Evolutionary conservation across 306 rosid species (phyloP).

Genomic region (Hylodesmum podocarpum): DNA sequence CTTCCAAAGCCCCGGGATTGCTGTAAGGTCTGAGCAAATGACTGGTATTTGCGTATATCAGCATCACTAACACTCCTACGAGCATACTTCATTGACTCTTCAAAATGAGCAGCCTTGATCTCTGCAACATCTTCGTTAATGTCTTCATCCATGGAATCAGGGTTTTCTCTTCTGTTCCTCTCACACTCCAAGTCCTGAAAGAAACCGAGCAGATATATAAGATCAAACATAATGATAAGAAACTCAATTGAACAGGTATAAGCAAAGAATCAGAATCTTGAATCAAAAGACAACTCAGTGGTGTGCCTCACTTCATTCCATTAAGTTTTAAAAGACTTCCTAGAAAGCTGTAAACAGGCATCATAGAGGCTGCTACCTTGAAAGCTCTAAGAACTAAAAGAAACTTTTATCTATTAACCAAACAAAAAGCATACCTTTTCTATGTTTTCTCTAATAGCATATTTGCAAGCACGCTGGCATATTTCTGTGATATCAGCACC

Average conservation of each 20-base stretch:
- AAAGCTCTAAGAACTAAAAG: background rate
- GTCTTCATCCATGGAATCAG: constrained; percentile 55
- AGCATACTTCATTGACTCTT: constrained; percentile 54
- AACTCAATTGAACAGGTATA: background rate
- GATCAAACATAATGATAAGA: background rate
- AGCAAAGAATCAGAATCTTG: background rate
- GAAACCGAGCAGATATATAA: background rate
- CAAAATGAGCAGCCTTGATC: constrained; percentile 52
- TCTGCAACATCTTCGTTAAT: constrained; percentile 42
- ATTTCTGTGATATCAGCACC: constrained; percentile 58
- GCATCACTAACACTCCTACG: constrained; percentile 50
- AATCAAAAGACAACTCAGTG: background rate
- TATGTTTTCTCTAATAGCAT: constrained; percentile 58
- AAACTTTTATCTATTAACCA: background rate
- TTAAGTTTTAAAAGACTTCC: background rate
- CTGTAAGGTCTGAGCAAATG: constrained; percentile 57
- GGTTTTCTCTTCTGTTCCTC: constrained; percentile 39
- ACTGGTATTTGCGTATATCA: constrained; percentile 53
- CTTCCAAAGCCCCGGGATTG: constrained; percentile 53
- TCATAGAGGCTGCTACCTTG: background rate
- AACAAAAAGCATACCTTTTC: constrained; percentile 41
- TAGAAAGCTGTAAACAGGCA: background rate
- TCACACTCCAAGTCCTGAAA: constrained; percentile 48
- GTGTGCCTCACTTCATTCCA: background rate
- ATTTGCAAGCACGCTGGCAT: constrained; percentile 58